Percentiles rank a stretch among this genome's conserved stretches.
phyloP scores from a whole-genome alignment of 2,329 filamentous ascomycete species.

The Colletotrichum zoysiae region DNA sequence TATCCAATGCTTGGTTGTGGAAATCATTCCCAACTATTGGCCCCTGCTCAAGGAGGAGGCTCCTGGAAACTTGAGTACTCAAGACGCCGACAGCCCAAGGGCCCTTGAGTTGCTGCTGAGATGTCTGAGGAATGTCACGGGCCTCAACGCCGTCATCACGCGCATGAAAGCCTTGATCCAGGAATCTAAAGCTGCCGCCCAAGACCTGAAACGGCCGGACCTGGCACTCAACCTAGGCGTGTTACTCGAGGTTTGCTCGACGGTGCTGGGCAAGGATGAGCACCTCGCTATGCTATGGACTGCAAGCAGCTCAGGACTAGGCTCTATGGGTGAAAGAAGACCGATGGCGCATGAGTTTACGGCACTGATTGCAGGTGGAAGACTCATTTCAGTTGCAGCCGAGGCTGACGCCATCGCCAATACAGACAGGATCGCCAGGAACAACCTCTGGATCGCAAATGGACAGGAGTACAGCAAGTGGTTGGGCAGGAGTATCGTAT shows the following conservation, averaged over 20 bases:
- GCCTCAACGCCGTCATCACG: conserved; percentile 81
- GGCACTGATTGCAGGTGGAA: conserved; percentile 62
- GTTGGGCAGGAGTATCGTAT: conserved; percentile 75
- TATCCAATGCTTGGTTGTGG: conserved; percentile 78
- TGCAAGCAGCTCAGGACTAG: conserved; percentile 43
- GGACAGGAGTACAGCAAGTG: conserved; percentile 76
- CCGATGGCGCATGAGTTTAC: conserved; percentile 59
- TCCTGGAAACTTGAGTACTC: conserved; percentile 38
- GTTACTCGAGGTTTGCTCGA: conserved; percentile 59
- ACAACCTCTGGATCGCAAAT: conserved; percentile 71
- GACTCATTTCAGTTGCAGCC: conserved; percentile 63
- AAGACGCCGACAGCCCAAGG: conserved; percentile 43
- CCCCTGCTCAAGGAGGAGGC: conserved; percentile 65
- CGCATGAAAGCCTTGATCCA: conserved; percentile 74
- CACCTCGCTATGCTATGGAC: conserved; percentile 56
- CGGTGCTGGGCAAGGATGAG: conserved; percentile 55
- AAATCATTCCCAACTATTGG: conserved; percentile 89
- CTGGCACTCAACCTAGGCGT: conserved; percentile 58
- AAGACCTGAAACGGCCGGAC: conserved; percentile 56
- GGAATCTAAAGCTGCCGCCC: conserved; percentile 57
- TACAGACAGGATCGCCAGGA: conserved; percentile 45
- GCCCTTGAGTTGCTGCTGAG: conserved; percentile 67
- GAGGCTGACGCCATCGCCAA: conserved; percentile 67
- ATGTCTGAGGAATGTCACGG: conserved; percentile 80
- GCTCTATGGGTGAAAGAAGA: conserved; percentile 46